Conservation (phyloP, 805 yeast species). For the Saturnispora dispora region DNA sequence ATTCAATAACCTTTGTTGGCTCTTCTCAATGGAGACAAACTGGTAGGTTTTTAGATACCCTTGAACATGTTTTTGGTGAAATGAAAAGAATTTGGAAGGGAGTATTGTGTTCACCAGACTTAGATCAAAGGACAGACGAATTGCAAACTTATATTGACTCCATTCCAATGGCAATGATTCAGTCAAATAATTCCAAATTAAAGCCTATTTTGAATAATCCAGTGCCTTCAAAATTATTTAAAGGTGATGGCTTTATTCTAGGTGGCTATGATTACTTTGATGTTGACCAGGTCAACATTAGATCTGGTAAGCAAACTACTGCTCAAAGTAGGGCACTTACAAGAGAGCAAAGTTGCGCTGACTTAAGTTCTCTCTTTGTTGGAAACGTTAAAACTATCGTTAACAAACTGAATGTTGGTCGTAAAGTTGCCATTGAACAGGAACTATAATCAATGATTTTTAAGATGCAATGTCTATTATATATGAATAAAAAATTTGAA, state of each 20-base stretch:
- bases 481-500: neutral
- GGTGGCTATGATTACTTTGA: conserved; percentile 58
- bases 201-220: conserved; percentile 7
- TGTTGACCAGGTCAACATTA: conserved; percentile 42
- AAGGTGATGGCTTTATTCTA: conserved; percentile 29
- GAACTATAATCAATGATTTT: conserved; percentile 12
- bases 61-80: conserved; percentile 41
- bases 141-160: conserved; percentile 23
- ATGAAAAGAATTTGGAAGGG: conserved; percentile 31
- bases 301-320: conserved; percentile 31
- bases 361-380: conserved; percentile 10
- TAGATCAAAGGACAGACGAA: conserved; percentile 17
- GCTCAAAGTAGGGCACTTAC: conserved; percentile 21
- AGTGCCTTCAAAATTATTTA: neutral
- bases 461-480: neutral
- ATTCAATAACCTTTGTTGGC: conserved; percentile 40
- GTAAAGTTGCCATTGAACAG: conserved; percentile 18
- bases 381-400: conserved; percentile 1
- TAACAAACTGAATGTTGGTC: conserved; percentile 17
- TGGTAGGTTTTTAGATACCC: conserved; percentile 42
- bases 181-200: conserved; percentile 20
- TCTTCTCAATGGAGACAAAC: conserved; percentile 56
- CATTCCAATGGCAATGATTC: conserved; percentile 27
- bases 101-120: conserved; percentile 10
- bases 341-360: conserved; percentile 17